Evolutionary conservation across 148 eudicot genomes (phyloP).

Genomic region (Silene latifolia): DNA sequence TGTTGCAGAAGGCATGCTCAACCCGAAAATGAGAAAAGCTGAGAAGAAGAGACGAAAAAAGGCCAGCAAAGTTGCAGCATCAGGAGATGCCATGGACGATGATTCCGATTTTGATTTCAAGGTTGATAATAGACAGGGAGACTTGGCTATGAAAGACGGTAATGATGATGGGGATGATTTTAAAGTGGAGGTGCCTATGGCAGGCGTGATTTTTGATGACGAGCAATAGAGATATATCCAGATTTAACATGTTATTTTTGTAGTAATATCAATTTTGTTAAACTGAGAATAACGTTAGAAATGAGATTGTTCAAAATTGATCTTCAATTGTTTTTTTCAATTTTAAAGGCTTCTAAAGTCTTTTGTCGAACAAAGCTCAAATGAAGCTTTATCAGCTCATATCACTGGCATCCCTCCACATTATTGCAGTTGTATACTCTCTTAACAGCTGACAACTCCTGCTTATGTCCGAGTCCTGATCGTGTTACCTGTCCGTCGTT

Average conservation of each 20-base stretch:
- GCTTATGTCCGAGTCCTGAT: too few relatives aligned
- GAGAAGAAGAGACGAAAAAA: slow-evolving; percentile 74
- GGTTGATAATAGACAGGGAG: slow-evolving; percentile 50
- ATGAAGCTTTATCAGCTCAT: too few relatives aligned
- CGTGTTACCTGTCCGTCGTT: too few relatives aligned
- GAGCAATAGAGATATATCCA: slow-evolving; percentile 19
- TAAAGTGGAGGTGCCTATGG: slow-evolving; percentile 54
- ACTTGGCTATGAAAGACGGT: slow-evolving; percentile 16
- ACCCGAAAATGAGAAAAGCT: slow-evolving; percentile 62
- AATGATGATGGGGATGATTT: slow-evolving; percentile 44
- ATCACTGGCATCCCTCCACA: too few relatives aligned
- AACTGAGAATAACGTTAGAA: not conserved
- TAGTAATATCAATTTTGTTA: slow-evolving; percentile 4
- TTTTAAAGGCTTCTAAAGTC: too few relatives aligned
- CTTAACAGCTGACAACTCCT: too few relatives aligned
- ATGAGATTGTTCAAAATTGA: slow-evolving; percentile 2
- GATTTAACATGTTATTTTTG: too few relatives aligned
- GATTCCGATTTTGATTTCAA: slow-evolving; percentile 67
- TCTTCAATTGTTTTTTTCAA: too few relatives aligned
- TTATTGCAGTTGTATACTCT: too few relatives aligned
- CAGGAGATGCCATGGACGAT: slow-evolving; percentile 46
- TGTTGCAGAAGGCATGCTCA: slow-evolving; percentile 73
- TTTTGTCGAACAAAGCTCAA: too few relatives aligned
- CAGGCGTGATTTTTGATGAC: slow-evolving; percentile 36
- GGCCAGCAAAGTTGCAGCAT: slow-evolving; percentile 38